phyloP scores from a whole-genome alignment of 176 grass and related monocot species.

The Neostapfia colusana region DNA sequence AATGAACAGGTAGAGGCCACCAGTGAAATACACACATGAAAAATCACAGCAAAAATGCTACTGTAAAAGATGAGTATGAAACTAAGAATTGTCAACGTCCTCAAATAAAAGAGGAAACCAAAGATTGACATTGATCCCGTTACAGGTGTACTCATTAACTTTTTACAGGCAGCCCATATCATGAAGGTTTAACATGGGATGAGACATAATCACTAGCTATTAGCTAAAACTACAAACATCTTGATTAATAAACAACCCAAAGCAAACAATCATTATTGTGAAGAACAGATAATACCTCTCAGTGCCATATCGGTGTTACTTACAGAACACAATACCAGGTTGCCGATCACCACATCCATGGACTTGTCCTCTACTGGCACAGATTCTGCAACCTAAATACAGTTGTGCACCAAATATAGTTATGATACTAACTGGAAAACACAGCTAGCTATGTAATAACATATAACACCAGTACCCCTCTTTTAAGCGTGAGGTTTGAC shows the following conservation, averaged over 20 bases:
- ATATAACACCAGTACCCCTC: constrained; percentile 54
- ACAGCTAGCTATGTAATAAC: neutral
- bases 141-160: neutral
- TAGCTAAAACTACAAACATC: neutral
- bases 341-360: constrained; percentile 80
- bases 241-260: neutral
- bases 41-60: neutral
- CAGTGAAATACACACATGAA: no score
- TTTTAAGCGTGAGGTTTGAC: constrained; percentile 61
- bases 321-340: constrained; percentile 81
- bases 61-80: neutral
- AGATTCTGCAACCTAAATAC: constrained; percentile 67
- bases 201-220: neutral
- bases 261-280: neutral
- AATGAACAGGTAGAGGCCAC: constrained; percentile 76
- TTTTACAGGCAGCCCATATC: neutral
- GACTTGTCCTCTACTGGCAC: constrained; percentile 71
- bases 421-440: neutral
- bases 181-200: neutral
- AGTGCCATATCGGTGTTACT: constrained; percentile 50
- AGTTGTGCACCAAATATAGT: constrained; percentile 9
- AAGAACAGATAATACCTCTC: constrained; percentile 45
- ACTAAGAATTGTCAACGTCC: neutral
- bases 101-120: neutral
- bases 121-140: neutral